Conservation (phyloP, 371 early-diverging fungal genomes). For the Globomyces sp. region DNA sequence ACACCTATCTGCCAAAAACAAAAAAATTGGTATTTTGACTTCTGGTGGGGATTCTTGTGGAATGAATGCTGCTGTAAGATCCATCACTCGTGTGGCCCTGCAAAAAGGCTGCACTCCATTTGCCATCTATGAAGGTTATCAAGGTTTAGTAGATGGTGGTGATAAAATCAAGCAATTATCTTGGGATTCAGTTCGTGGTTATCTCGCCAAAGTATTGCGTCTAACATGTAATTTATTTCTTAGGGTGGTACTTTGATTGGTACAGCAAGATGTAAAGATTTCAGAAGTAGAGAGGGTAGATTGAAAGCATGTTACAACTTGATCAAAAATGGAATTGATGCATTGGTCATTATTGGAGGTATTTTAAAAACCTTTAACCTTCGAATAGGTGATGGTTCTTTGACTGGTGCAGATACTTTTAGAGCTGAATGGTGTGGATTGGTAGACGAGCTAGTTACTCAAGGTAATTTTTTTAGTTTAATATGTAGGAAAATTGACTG, state of each 20-base stretch:
- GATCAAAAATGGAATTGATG: slow-evolving; percentile 89
- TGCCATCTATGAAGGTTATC: slow-evolving; percentile 96
- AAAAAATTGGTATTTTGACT: slow-evolving; percentile 89
- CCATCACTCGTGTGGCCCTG: slow-evolving; percentile 90
- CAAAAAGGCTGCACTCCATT: slow-evolving; percentile 81
- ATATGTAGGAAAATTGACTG: slow-evolving; percentile 48
- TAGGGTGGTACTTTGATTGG: slow-evolving; percentile 98
- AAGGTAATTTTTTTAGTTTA: not conserved
- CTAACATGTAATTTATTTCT: not conserved
- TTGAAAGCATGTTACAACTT: slow-evolving; percentile 85
- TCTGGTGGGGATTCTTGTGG: slow-evolving; percentile 99
- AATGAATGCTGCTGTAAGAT: slow-evolving; percentile 98
- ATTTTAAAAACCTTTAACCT: not conserved
- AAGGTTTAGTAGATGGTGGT: slow-evolving; percentile 95
- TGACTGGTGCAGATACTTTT: slow-evolving; percentile 95
- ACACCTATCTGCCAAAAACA: slow-evolving; percentile 11
- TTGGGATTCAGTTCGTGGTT: slow-evolving; percentile 92
- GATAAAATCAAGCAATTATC: slow-evolving; percentile 78
- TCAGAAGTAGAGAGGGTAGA: slow-evolving; percentile 87
- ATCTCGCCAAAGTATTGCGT: slow-evolving; percentile 56
- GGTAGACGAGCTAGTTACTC: slow-evolving; percentile 69
- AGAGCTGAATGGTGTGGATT: slow-evolving; percentile 90
- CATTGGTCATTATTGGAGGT: slow-evolving; percentile 90
- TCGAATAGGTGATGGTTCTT: slow-evolving; percentile 88
- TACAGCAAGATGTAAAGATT: slow-evolving; percentile 89